Evolutionary conservation across 2,329 filamentous ascomycete genomes (phyloP).

Genomic region (Harringtonia aguacate): DNA sequence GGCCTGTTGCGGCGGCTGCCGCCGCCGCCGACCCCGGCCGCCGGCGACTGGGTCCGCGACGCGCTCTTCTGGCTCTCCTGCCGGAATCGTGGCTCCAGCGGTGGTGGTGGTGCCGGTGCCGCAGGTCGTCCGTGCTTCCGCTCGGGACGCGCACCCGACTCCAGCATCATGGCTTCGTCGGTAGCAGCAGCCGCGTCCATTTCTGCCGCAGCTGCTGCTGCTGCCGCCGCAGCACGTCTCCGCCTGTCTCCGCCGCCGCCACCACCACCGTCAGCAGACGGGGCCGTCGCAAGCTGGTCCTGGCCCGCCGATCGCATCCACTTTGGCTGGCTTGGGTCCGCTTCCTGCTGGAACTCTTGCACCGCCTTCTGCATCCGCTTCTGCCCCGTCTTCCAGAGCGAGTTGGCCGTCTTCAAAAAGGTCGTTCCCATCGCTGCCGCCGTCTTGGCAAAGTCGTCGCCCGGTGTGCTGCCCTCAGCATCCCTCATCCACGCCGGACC

Average conservation of each 20-base stretch:
- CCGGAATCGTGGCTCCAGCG: constrained; percentile 20
- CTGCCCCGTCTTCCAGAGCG: constrained; percentile 86
- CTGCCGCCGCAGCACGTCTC: background rate
- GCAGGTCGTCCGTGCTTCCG: constrained; percentile 3
- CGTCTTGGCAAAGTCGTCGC: constrained; percentile 68
- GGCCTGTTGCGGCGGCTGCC: constrained; percentile 32
- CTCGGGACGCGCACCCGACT: constrained; percentile 51
- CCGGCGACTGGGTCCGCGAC: constrained; percentile 39
- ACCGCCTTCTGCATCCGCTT: constrained; percentile 91
- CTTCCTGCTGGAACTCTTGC: constrained; percentile 68
- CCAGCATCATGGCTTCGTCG: constrained; percentile 71
- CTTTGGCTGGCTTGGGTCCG: constrained; percentile 73
- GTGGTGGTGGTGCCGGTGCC: constrained; percentile 15
- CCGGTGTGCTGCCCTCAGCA: constrained; percentile 32
- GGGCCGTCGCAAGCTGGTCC: constrained; percentile 22
- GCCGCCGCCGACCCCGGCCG: constrained; percentile 8
- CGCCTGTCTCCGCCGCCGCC: constrained; percentile 9
- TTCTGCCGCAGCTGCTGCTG: background rate
- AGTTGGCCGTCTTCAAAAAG: constrained; percentile 88
- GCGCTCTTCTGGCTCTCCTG: constrained; percentile 14
- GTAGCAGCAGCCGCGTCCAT: constrained; percentile 28
- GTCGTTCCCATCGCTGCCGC: constrained; percentile 75
- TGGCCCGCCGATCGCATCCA: constrained; percentile 79
- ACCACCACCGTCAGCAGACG: constrained; percentile 11
- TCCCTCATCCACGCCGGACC: constrained; percentile 55